phyloP scores from a whole-genome alignment of 305 asterid genomes.

The Plantago rigida region DNA sequence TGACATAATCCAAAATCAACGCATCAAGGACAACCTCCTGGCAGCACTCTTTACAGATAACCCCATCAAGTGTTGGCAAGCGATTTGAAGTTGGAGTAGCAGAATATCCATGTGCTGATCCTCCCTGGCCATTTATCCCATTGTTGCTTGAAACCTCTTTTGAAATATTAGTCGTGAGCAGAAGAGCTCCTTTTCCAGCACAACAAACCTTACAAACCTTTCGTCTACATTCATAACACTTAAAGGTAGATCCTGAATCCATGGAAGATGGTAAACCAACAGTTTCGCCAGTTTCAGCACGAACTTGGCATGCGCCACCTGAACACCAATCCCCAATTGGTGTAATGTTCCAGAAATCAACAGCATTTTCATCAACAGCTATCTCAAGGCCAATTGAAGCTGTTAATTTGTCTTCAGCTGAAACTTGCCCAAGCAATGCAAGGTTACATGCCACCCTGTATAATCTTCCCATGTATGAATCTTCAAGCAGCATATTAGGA shows the following conservation, averaged over 20 bases:
- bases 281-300: conserved; percentile 52
- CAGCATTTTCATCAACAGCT: conserved; percentile 37
- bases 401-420: conserved; percentile 74
- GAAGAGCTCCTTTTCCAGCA: conserved; percentile 85
- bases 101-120: conserved; percentile 40
- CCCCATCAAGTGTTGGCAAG: conserved; percentile 45
- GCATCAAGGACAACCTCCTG: conserved; percentile 70
- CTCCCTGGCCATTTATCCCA: conserved; percentile 53
- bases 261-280: conserved; percentile 37
- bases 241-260: conserved; percentile 38
- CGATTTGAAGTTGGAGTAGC: conserved; percentile 60
- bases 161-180: conserved; percentile 47
- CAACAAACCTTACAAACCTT: conserved; percentile 82
- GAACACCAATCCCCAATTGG: conserved; percentile 61
- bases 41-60: conserved; percentile 81
- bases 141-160: conserved; percentile 49
- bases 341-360: conserved; percentile 88
- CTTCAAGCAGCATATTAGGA: conserved; percentile 66
- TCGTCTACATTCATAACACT: conserved; percentile 68
- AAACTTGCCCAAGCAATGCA: conserved; percentile 76
- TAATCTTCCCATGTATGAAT: conserved; percentile 65
- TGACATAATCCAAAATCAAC: conserved; percentile 59
- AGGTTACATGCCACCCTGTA: conserved; percentile 54
- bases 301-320: conserved; percentile 75
- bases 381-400: conserved; percentile 75